Evolutionary conservation across 805 yeast genomes (phyloP).

Genomic region (Lachancea waltii): DNA sequence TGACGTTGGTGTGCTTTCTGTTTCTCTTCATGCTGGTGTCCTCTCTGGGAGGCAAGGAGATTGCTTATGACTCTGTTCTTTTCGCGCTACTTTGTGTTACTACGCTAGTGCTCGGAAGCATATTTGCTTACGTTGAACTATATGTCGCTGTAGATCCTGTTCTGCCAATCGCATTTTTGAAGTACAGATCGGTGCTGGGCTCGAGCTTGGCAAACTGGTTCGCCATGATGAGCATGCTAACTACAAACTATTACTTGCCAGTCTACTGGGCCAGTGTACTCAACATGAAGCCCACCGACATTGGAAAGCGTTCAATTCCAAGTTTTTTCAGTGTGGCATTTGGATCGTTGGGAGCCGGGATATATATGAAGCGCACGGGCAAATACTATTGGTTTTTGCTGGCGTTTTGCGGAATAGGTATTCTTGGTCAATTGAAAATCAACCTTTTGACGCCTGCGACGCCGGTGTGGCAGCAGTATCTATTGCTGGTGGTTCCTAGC

Average conservation of each 20-base stretch:
- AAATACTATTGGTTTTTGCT: conserved; percentile 46
- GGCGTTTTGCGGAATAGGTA: conserved; percentile 37
- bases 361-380: conserved; percentile 59
- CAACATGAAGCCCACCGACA: conserved; percentile 45
- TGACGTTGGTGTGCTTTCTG: conserved; percentile 40
- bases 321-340: conserved; percentile 52
- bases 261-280: conserved; percentile 53
- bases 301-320: conserved; percentile 55
- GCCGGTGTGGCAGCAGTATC: conserved; percentile 38
- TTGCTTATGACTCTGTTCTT: conserved; percentile 35
- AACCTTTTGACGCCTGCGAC: conserved; percentile 30
- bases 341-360: conserved; percentile 59
- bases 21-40: conserved; percentile 44
- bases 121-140: conserved; percentile 40
- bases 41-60: conserved; percentile 46
- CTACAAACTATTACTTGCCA: conserved; percentile 52
- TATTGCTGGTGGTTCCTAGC: conserved; percentile 44
- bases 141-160: conserved; percentile 50
- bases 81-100: conserved; percentile 14
- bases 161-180: conserved; percentile 50
- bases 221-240: conserved; percentile 39
- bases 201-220: conserved; percentile 55
- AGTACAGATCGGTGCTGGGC: conserved; percentile 53
- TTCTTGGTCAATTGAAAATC: conserved; percentile 40
- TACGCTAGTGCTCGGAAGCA: conserved; percentile 31